phyloP scores from a whole-genome alignment of 371 early-diverging fungal species.

The Mucor lusitanicus region DNA sequence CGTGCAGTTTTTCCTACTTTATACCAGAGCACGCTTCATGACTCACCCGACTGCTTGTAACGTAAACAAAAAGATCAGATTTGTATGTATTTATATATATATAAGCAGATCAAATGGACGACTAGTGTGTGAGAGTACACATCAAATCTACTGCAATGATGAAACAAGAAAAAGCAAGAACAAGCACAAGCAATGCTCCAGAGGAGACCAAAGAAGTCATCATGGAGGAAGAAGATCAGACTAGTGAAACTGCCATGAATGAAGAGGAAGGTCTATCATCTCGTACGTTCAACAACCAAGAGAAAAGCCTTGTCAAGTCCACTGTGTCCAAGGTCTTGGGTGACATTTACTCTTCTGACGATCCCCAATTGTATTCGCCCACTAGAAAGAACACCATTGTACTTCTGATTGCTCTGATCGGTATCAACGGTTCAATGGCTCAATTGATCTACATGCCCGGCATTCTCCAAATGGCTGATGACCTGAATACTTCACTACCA shows the following conservation, averaged over 20 bases:
- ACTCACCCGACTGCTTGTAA: not conserved
- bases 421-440: constrained; percentile 33
- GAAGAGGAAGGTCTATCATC: not conserved
- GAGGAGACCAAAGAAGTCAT: not conserved
- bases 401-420: constrained; percentile 13
- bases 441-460: constrained; percentile 47
- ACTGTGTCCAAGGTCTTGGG: not conserved
- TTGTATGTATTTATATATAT: not conserved
- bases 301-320: not conserved
- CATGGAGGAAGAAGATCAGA: no score
- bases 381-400: constrained; percentile 36
- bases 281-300: not conserved
- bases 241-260: not conserved
- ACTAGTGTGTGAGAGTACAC: not conserved
- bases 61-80: not conserved
- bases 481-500: constrained; percentile 24
- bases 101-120: not conserved
- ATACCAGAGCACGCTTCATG: not conserved
- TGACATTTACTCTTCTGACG: constrained; percentile 19
- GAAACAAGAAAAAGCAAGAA: not conserved
- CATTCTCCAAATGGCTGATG: constrained; percentile 27
- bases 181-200: no score
- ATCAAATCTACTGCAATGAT: not conserved
- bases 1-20: not conserved
- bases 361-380: constrained; percentile 29